Percentiles rank a stretch among this genome's conserved stretches.
Evolutionary conservation across 163 green algal genomes (phyloP).

Genomic region (Coccomyxa subellipsoidea): DNA sequence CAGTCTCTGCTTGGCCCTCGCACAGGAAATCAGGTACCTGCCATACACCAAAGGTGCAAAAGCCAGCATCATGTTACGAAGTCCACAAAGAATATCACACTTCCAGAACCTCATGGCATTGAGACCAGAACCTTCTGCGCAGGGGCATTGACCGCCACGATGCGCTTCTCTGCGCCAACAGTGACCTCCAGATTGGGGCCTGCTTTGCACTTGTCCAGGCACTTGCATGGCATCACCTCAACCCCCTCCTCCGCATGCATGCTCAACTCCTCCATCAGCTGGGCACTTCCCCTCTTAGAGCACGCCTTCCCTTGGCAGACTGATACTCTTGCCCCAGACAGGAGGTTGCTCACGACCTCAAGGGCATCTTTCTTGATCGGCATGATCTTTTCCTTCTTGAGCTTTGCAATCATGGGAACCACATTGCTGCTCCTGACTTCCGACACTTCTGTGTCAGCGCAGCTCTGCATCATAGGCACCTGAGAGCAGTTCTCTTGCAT

Average conservation of each 20-base stretch:
- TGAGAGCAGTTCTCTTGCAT: background rate
- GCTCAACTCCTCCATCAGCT: background rate
- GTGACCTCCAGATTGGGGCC: slow-evolving; percentile 14
- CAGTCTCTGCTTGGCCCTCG: too few species aligned
- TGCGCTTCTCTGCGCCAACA: background rate
- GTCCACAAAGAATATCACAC: too few species aligned
- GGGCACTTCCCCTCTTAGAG: background rate
- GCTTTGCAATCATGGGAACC: background rate
- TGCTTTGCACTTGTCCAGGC: slow-evolving; percentile 11
- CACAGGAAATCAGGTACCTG: too few species aligned
- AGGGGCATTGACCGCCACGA: background rate
- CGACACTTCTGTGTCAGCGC: background rate
- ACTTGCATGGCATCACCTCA: slow-evolving; percentile 4
- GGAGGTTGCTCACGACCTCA: background rate
- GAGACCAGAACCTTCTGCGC: background rate
- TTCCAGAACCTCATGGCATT: background rate
- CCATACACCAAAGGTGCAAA: too few species aligned
- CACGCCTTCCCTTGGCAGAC: slow-evolving; percentile 14
- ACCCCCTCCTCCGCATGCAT: background rate
- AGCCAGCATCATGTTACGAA: too few species aligned
- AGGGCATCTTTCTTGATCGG: background rate
- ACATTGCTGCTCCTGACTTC: background rate
- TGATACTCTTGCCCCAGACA: background rate
- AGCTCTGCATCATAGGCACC: background rate
- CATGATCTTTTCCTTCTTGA: background rate